A percentile compares a stretch with the other conserved stretches of the same genome.
Evolutionary conservation across 495 filamentous ascomycete genomes (phyloP).

Genomic region (Tuber microsphaerosporum): DNA sequence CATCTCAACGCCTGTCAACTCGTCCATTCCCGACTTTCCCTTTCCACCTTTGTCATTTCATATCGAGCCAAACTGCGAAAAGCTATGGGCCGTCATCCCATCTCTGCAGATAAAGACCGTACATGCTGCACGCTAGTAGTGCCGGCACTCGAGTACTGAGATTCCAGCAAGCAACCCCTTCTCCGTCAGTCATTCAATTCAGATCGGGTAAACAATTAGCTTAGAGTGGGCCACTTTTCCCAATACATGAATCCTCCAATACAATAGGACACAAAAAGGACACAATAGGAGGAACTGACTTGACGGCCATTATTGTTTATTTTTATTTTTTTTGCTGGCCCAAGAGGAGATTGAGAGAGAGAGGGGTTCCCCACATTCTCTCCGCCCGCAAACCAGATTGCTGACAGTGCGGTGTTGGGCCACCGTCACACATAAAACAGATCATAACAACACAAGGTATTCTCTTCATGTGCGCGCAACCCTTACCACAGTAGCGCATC

Average conservation of each 20-base stretch:
- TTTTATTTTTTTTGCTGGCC: neutral
- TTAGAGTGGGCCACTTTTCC: neutral
- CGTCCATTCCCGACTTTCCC: constrained; percentile 11
- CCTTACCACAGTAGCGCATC: neutral
- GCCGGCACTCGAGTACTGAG: neutral
- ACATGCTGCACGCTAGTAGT: neutral
- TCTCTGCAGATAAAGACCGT: neutral
- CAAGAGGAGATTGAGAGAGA: neutral
- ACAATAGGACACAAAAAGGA: neutral
- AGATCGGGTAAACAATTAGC: neutral
- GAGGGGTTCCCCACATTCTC: neutral
- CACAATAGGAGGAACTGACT: neutral
- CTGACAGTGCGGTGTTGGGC: neutral
- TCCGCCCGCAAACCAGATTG: neutral
- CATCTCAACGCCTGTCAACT: constrained; percentile 39
- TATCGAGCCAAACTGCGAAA: constrained; percentile 23
- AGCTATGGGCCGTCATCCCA: constrained; percentile 10
- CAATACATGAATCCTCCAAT: neutral
- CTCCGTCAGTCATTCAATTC: neutral
- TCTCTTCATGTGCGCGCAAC: neutral
- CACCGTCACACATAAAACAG: neutral
- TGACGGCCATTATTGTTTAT: neutral
- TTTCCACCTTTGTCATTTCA: constrained; percentile 9
- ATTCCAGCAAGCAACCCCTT: neutral
- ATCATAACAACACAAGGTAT: neutral